phyloP scores from a whole-genome alignment of 805 yeast species.

The Barnettozyma populi region DNA sequence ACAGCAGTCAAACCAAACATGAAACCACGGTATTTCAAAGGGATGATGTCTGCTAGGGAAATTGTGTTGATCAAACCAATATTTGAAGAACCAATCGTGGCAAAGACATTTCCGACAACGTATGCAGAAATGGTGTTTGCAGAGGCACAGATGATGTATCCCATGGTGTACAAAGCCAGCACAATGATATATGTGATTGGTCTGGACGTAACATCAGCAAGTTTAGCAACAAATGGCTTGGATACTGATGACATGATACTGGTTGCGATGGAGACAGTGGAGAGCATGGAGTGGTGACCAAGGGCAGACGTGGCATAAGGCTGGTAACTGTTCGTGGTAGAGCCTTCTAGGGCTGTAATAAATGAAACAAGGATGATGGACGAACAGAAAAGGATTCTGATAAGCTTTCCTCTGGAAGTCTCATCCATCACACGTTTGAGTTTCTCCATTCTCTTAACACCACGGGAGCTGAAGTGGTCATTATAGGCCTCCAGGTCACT shows the following conservation, averaged over 20 bases:
- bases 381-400: slow-evolving; percentile 4
- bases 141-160: slow-evolving; percentile 31
- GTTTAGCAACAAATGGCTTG: slow-evolving; percentile 33
- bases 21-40: slow-evolving; percentile 32
- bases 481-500: not conserved
- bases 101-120: slow-evolving; percentile 31
- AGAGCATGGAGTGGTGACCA: slow-evolving; percentile 31
- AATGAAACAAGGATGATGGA: slow-evolving; percentile 4
- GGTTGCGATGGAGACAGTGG: slow-evolving; percentile 33
- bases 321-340: slow-evolving; percentile 26
- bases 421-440: slow-evolving; percentile 5
- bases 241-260: slow-evolving; percentile 32
- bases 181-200: slow-evolving; percentile 29
- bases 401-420: slow-evolving; percentile 3
- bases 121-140: slow-evolving; percentile 30
- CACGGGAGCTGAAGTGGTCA: slow-evolving; percentile 4
- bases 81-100: slow-evolving; percentile 33
- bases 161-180: slow-evolving; percentile 27
- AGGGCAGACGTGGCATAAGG: slow-evolving; percentile 36
- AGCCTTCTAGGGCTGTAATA: slow-evolving; percentile 22
- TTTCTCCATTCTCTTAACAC: slow-evolving; percentile 10
- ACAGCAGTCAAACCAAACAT: slow-evolving; percentile 30
- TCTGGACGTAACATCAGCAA: slow-evolving; percentile 34
- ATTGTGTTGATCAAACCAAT: slow-evolving; percentile 28
- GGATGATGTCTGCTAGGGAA: slow-evolving; percentile 32